Percentiles rank a stretch among this genome's conserved stretches.
phyloP scores from a whole-genome alignment of 2,329 filamentous ascomycete species.

The Colletotrichum sp. region DNA sequence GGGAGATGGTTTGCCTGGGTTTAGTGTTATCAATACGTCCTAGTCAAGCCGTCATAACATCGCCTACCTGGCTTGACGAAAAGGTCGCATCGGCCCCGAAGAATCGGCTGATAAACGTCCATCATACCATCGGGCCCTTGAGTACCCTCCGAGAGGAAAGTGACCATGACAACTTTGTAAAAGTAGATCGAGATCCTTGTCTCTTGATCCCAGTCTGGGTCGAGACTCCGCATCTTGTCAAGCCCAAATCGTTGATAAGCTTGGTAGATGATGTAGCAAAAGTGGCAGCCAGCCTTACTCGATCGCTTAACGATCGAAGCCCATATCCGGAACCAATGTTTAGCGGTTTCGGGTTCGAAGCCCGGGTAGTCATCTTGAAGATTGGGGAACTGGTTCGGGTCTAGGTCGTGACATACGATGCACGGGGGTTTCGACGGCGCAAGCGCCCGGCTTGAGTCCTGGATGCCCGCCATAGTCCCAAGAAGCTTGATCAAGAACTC shows the following conservation, averaged over 20 bases:
- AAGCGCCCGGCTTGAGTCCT: background rate
- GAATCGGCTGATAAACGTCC: background rate
- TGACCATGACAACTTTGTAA: background rate
- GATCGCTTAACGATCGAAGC: background rate
- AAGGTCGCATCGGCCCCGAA: background rate
- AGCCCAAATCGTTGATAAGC: background rate
- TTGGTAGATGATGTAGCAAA: conserved; percentile 1
- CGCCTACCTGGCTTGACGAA: background rate
- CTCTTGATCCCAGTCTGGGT: background rate
- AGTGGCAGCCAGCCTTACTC: background rate
- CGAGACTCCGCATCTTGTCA: background rate
- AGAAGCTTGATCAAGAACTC: background rate
- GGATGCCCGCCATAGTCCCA: background rate
- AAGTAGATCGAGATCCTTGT: background rate
- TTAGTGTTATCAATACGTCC: background rate
- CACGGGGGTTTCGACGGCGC: background rate
- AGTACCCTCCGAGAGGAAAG: background rate
- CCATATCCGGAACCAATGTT: background rate
- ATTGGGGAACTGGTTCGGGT: background rate
- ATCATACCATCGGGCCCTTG: background rate
- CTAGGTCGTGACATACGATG: background rate
- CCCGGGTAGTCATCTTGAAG: background rate
- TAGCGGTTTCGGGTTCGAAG: background rate
- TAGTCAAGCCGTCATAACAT: too few relatives aligned
- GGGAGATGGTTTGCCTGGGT: background rate